These are phyloP conservation scores for Botrytis fabae DNA, from an alignment of 2,329 filamentous ascomycete species.

Conservation along the genomic window DNA sequence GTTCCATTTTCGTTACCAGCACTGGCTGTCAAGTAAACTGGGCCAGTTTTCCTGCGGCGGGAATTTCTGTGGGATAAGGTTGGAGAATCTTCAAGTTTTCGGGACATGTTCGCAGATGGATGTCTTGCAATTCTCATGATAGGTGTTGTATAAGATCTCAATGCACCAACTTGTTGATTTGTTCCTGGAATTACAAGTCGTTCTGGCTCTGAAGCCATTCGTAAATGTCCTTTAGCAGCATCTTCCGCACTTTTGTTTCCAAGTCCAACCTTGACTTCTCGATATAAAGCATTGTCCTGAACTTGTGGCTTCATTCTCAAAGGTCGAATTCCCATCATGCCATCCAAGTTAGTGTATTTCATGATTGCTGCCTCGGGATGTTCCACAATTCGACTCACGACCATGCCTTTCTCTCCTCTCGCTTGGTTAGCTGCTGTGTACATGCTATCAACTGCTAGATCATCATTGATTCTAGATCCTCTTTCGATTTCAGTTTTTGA, in stretches of 20 bases:
- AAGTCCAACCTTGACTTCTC: not conserved
- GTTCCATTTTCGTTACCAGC: not conserved
- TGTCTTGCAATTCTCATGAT: not conserved
- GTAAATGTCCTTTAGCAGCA: not conserved
- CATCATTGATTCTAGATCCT: not conserved
- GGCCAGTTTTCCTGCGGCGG: not conserved
- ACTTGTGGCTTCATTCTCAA: slow-evolving; percentile 13
- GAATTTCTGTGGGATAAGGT: not conserved
- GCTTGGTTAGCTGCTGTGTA: not conserved
- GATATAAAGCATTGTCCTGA: not conserved
- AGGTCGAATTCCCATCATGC: not conserved
- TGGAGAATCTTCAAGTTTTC: not conserved
- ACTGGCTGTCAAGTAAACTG: not conserved
- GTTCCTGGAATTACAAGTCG: not conserved
- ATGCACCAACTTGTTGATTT: not conserved
- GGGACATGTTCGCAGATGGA: not conserved
- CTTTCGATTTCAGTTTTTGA: not conserved
- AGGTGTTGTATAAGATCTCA: not conserved
- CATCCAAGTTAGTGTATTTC: not conserved
- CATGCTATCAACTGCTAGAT: not conserved
- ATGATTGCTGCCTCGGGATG: not conserved
- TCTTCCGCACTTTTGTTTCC: not conserved
- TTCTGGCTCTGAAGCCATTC: slow-evolving; percentile 4
- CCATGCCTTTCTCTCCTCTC: not conserved
- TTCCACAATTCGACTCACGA: not conserved